A percentile compares a stretch with the other conserved stretches of the same genome.
Evolutionary conservation across 2,329 filamentous ascomycete species (phyloP).

Genomic region (Didymella sp.): DNA sequence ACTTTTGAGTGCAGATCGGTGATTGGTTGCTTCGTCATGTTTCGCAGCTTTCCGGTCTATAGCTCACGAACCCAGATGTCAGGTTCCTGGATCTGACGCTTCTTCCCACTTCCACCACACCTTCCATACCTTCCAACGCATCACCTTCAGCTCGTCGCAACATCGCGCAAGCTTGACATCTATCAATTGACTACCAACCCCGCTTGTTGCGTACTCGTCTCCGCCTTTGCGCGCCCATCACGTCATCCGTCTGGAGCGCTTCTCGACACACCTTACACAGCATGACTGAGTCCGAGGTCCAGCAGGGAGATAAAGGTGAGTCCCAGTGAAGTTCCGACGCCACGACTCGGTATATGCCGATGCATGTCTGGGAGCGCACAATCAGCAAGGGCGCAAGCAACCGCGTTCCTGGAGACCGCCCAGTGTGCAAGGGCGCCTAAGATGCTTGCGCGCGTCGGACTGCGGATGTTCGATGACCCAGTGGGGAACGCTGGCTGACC

Average conservation of each 20-base stretch:
- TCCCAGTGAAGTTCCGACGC: neutral
- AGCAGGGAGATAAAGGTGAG: constrained; percentile 49
- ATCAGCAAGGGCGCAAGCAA: neutral
- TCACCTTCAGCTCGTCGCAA: constrained; percentile 27
- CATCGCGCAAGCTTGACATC: constrained; percentile 26
- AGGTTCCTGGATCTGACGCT: constrained; percentile 26
- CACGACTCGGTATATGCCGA: neutral
- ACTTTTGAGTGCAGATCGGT: constrained; percentile 35
- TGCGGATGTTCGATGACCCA: neutral
- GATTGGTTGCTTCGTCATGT: constrained; percentile 33
- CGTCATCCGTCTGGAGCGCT: constrained; percentile 39
- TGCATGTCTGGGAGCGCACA: neutral
- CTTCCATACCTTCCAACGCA: constrained; percentile 30
- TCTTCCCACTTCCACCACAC: constrained; percentile 34
- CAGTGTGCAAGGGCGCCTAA: constrained; percentile 18
- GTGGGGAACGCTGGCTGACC: neutral
- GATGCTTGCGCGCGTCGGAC: constrained; percentile 24
- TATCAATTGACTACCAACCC: constrained; percentile 34
- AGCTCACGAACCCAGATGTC: constrained; percentile 32
- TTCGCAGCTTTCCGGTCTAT: constrained; percentile 43
- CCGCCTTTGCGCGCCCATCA: constrained; percentile 34
- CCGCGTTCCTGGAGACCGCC: constrained; percentile 9
- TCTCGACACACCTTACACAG: constrained; percentile 23
- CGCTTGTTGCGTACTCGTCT: constrained; percentile 31
- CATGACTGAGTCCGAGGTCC: constrained; percentile 47